Conservation (phyloP, 352 stramenopile genomes). For the Lagenidium giganteum region DNA sequence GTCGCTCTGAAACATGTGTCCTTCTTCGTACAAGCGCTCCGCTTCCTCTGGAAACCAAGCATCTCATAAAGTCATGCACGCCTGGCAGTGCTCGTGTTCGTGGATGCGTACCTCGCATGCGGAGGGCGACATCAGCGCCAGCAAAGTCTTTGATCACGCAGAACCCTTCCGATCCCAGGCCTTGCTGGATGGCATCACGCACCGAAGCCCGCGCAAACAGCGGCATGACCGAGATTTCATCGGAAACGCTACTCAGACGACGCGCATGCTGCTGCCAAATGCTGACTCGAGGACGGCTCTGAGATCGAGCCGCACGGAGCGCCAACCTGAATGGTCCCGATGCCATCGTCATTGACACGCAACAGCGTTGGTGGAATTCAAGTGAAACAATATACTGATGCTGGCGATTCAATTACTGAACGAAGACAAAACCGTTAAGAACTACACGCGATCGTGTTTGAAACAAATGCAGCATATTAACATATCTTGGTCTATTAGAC, state of each 20-base stretch:
- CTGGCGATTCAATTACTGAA: too few species aligned
- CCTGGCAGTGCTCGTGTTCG: background rate
- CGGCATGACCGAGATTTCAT: conserved; percentile 37
- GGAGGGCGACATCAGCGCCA: conserved; percentile 23
- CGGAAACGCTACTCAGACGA: conserved; percentile 1
- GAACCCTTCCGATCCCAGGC: conserved; percentile 31
- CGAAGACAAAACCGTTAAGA: too few species aligned
- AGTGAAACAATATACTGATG: too few species aligned
- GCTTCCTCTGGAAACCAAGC: conserved; percentile 21
- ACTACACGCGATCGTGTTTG: too few species aligned
- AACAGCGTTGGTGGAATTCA: too few species aligned
- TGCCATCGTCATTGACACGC: too few species aligned
- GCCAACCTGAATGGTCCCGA: too few species aligned
- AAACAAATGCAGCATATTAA: too few species aligned
- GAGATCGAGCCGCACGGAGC: too few species aligned
- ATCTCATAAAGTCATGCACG: conserved; percentile 8
- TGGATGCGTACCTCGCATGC: conserved; percentile 31
- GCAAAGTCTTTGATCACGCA: conserved; percentile 37
- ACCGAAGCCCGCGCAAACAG: conserved; percentile 29
- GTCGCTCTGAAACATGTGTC: conserved; percentile 46
- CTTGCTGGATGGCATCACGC: conserved; percentile 30
- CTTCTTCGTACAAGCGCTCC: conserved; percentile 35
- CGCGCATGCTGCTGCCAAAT: too few species aligned
- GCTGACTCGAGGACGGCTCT: too few species aligned
- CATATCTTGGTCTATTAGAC: too few species aligned